phyloP scores from a whole-genome alignment of 345 rosid species.

The Noccaea caerulescens region DNA sequence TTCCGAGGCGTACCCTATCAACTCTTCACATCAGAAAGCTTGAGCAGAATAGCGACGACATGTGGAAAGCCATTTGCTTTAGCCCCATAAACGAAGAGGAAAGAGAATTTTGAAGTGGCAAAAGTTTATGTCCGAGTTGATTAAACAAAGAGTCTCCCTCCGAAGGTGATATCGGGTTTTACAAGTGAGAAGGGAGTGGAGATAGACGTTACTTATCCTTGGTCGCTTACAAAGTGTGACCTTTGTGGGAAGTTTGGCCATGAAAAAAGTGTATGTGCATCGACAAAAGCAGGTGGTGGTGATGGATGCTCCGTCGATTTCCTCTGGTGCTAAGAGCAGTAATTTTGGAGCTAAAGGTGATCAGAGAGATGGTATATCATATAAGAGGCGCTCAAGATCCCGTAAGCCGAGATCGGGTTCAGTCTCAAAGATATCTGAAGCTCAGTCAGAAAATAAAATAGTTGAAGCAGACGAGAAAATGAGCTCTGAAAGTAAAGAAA shows the following conservation, averaged over 20 bases:
- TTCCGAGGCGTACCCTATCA: neutral
- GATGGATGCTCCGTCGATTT: no score
- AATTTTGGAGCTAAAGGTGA: no score
- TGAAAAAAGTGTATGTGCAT: no score
- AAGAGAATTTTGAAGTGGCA: neutral
- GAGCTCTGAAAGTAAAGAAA: no score
- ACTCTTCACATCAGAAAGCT: neutral
- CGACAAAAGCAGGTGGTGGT: no score
- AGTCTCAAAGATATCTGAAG: no score
- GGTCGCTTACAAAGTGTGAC: neutral
- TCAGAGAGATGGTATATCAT: no score
- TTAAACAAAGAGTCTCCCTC: neutral
- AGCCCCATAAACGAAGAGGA: neutral
- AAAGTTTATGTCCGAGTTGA: neutral
- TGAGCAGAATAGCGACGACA: neutral
- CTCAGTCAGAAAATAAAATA: no score
- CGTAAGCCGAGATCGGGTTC: no score
- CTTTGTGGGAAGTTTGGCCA: neutral
- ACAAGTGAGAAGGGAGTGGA: neutral
- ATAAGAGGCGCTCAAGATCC: no score
- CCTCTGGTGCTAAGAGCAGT: no score
- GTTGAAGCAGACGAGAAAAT: no score
- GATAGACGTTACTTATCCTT: neutral
- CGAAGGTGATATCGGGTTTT: neutral
- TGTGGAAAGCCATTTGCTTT: neutral